Base-by-base conservation (phyloP, 2,329 filamentous ascomycete genomes). In the Hymenoscyphus scutula region DNA sequence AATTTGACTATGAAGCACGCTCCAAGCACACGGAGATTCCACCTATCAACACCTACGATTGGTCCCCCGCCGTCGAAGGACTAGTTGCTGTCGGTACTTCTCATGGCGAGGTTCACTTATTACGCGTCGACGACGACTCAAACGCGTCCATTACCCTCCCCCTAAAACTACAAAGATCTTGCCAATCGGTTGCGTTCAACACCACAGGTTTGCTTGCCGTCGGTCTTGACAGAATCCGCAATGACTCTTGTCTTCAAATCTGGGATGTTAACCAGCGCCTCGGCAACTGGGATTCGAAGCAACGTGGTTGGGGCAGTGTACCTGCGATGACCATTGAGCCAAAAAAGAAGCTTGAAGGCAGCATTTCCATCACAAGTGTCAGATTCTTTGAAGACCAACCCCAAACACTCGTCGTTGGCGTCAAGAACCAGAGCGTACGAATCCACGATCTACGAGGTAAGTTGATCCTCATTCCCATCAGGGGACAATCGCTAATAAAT, bases 151-250 rank as follows among this genome's bases (percentile, higher is more conserved):
- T 85, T 56, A 85, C 89, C 57, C 85, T 92, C 64, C 84, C 85
- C 23, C 83, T 92, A 55, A 91, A 90, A 73, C 86, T 92, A 74
- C 85, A 89, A 60, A 84, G 91, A 53, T 89, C 89, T 53, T 94
- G 90, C 70, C 91, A 94, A 70, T 89, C 90, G 0, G 89, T 95
- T 48, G 88, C 90, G 3, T 92, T 95, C 77, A 94, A 87, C 71
- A 86, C 84, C 3, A 81, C 80, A 5, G 88, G 89, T 19, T 80
- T 90, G 61, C 78, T 96, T 58, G 91, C 91, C 10, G 90, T 92
- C 30, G 91, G 90, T 1, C 79, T 95, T 58, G 91, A 95, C 70
- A 84, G 90, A 69, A 90, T 93, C 27, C 84, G 91, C 34, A 92
- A 91, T 75, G 91, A 95, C 72, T 85, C 89, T 66, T 92, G 89